Evolutionary conservation across 106 monocot species (phyloP).

Genomic region (Hemerocallis citrina): DNA sequence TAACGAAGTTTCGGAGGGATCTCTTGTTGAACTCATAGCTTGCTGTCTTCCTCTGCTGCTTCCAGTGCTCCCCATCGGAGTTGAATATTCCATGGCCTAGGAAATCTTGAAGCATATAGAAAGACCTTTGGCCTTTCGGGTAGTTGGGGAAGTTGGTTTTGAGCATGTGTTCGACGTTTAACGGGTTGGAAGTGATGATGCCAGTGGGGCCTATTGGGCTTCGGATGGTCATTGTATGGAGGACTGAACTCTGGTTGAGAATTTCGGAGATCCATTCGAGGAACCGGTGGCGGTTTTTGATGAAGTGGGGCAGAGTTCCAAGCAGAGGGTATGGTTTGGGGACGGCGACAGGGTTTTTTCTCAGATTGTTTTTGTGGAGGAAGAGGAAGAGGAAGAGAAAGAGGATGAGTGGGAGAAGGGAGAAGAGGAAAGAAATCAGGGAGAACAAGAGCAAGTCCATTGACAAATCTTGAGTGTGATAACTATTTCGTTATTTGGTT

Average conservation of each 20-base stretch:
- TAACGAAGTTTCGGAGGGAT: conserved; percentile 22
- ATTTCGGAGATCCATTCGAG: conserved; percentile 29
- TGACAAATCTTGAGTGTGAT: too few relatives aligned
- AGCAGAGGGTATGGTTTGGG: conserved; percentile 25
- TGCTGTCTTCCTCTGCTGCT: conserved; percentile 14
- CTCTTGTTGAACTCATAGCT: conserved; percentile 27
- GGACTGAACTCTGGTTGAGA: conserved; percentile 15
- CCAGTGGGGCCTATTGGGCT: too few relatives aligned
- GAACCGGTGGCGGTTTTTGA: conserved; percentile 31
- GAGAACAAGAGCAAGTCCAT: neutral
- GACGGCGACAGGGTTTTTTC: neutral
- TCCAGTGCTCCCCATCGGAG: conserved; percentile 9
- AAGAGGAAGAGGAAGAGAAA: neutral
- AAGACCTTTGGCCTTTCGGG: conserved; percentile 11
- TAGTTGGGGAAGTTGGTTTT: conserved; percentile 15
- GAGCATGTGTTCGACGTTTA: conserved; percentile 18
- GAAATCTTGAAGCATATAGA: conserved; percentile 2
- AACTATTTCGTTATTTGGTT: too few relatives aligned
- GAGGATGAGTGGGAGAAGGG: neutral
- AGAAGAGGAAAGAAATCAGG: neutral
- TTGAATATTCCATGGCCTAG: conserved; percentile 25
- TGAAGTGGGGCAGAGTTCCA: conserved; percentile 33
- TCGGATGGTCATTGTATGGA: conserved; percentile 15
- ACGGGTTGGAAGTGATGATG: conserved; percentile 8
- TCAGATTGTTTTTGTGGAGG: neutral